Percentiles rank a stretch among this genome's conserved stretches.
These are phyloP conservation scores for Boletus barrowsii DNA, from an alignment of 768 basidiomycete species.

Conservation along the genomic window DNA sequence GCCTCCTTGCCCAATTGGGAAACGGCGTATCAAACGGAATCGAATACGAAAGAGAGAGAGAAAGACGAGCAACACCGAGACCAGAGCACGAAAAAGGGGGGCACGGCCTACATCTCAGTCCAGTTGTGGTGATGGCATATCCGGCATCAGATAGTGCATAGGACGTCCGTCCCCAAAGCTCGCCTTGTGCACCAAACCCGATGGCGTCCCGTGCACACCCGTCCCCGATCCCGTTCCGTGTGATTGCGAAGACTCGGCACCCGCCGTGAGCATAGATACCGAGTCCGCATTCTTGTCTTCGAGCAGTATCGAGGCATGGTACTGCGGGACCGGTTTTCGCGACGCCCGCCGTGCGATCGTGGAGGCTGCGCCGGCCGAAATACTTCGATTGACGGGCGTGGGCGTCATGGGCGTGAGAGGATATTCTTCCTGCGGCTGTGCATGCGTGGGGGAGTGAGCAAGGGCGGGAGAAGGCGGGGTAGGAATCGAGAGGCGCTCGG, in stretches of 20 bases:
- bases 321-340: slow-evolving; percentile 58
- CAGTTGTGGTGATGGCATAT: slow-evolving; percentile 43
- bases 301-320: slow-evolving; percentile 34
- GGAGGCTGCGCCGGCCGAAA: slow-evolving; percentile 25
- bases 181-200: slow-evolving; percentile 37
- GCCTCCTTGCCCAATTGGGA: neutral
- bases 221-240: slow-evolving; percentile 20
- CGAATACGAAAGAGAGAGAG: neutral
- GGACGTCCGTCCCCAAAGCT: slow-evolving; percentile 46
- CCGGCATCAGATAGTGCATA: slow-evolving; percentile 59
- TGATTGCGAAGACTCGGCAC: slow-evolving; percentile 29
- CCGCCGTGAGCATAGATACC: slow-evolving; percentile 18
- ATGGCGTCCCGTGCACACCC: slow-evolving; percentile 8
- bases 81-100: neutral
- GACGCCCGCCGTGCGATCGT: slow-evolving; percentile 32
- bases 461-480: slow-evolving; percentile 14
- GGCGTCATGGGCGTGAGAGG: slow-evolving; percentile 23
- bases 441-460: slow-evolving; percentile 12
- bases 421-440: slow-evolving; percentile 29
- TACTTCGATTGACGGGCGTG: slow-evolving; percentile 27
- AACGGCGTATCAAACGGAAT: slow-evolving; percentile 6
- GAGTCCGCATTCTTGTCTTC: slow-evolving; percentile 23
- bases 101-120: slow-evolving; percentile 19
- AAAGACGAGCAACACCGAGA: neutral
- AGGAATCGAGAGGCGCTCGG: slow-evolving; percentile 32